Conservation (phyloP, 352 stramenopile genomes). For the Pythium oligandrum region DNA sequence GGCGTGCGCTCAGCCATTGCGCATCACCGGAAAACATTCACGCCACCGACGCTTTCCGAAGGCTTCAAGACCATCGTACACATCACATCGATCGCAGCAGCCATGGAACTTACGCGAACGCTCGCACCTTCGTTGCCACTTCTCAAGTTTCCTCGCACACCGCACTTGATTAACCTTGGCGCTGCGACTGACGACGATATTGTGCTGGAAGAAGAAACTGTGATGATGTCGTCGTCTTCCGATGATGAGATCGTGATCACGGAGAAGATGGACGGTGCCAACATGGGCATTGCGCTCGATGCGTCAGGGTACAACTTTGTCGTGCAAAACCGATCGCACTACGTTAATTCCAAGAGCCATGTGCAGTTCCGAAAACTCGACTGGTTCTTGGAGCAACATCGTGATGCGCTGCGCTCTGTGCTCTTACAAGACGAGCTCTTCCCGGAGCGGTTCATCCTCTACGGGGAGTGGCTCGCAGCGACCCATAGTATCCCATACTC, state of each 20-base stretch:
- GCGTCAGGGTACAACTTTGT: slow-evolving; percentile 38
- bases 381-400: slow-evolving; percentile 41
- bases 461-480: slow-evolving; percentile 77
- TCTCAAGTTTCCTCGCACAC: slow-evolving; percentile 57
- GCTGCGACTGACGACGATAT: slow-evolving; percentile 54
- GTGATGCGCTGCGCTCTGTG: slow-evolving; percentile 33
- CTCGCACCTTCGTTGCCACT: slow-evolving; percentile 36
- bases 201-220: slow-evolving; percentile 18
- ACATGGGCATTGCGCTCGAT: slow-evolving; percentile 72
- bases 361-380: slow-evolving; percentile 66
- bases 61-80: slow-evolving; percentile 47
- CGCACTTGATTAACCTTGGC: slow-evolving; percentile 54
- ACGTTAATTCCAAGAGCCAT: slow-evolving; percentile 47
- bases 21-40: slow-evolving; percentile 38
- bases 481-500: slow-evolving; percentile 82
- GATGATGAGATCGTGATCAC: slow-evolving; percentile 44
- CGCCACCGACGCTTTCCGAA: slow-evolving; percentile 31
- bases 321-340: slow-evolving; percentile 77
- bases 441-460: slow-evolving; percentile 68
- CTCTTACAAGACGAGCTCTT: slow-evolving; percentile 46
- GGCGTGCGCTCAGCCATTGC: slow-evolving; percentile 35
- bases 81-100: slow-evolving; percentile 46
- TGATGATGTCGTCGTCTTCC: background rate
- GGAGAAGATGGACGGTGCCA: slow-evolving; percentile 85
- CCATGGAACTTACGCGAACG: slow-evolving; percentile 23